These are phyloP conservation scores for Pisolithus thermaeus DNA, from an alignment of 1,284 basidiomycete species.

Conservation along the genomic window DNA sequence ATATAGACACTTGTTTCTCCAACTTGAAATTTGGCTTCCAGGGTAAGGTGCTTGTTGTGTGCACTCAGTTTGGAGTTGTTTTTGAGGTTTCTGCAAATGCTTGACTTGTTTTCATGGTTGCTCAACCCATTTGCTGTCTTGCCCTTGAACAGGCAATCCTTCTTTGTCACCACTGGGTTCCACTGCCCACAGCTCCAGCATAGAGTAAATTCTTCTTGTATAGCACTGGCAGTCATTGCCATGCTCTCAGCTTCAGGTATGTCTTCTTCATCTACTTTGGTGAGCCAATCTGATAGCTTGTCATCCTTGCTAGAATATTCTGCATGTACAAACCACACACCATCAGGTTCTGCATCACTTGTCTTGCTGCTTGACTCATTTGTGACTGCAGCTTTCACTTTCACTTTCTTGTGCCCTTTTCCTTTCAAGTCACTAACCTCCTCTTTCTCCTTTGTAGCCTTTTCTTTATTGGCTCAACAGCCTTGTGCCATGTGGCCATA, in stretches of 20 bases:
- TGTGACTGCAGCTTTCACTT: not conserved
- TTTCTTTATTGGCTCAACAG: not conserved
- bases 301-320: not conserved
- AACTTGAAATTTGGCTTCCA: too few relatives aligned
- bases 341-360: not conserved
- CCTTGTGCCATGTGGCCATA: not conserved
- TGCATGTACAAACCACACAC: not conserved
- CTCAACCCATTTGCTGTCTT: too few relatives aligned
- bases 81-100: too few relatives aligned
- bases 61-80: too few relatives aligned
- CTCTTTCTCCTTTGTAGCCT: not conserved
- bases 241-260: not conserved
- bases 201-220: too few relatives aligned
- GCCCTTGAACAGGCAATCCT: too few relatives aligned
- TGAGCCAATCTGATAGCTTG: not conserved
- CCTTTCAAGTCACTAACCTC: not conserved
- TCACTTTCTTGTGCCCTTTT: not conserved
- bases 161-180: too few relatives aligned
- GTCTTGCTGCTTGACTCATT: not conserved
- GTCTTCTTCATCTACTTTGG: not conserved
- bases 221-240: not conserved
- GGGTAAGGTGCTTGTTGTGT: too few relatives aligned
- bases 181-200: too few relatives aligned
- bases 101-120: too few relatives aligned
- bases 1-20: too few relatives aligned